phyloP scores from a whole-genome alignment of 345 rosid genomes.

The Excoecaria cochinchinensis region DNA sequence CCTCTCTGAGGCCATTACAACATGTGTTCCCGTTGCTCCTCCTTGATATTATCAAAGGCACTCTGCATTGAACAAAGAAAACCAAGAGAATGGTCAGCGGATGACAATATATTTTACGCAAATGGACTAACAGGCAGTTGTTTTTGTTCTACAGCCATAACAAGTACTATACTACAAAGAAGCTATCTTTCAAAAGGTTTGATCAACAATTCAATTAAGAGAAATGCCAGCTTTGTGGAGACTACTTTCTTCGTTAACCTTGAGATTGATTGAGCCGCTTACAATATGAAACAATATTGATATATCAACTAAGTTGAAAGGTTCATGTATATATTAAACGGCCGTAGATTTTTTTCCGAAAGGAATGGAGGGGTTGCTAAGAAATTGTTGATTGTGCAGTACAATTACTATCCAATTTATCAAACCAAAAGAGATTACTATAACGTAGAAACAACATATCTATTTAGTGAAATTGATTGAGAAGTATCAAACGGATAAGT shows the following conservation, averaged over 20 bases:
- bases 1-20: conserved; percentile 57
- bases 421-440: not conserved
- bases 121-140: not conserved
- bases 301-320: not conserved
- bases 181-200: not conserved
- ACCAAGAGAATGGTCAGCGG: not conserved
- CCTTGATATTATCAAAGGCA: conserved; percentile 17
- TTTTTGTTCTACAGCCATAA: not conserved
- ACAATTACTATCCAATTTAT: not conserved
- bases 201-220: not conserved
- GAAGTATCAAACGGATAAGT: not conserved
- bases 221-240: not conserved
- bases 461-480: not conserved
- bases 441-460: not conserved
- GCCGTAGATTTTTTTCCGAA: not conserved
- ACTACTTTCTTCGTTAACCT: not conserved
- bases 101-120: not conserved
- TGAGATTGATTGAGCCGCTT: not conserved
- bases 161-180: not conserved
- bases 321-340: too few relatives aligned
- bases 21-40: conserved; percentile 2
- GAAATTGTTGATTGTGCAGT: not conserved
- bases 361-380: not conserved
- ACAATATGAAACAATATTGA: not conserved
- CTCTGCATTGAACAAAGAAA: conserved; percentile 21